A percentile compares a stretch with the other conserved stretches of the same genome.
Evolutionary conservation across 2,329 filamentous ascomycete species (phyloP).

Genomic region (Apiospora malaysiana): DNA sequence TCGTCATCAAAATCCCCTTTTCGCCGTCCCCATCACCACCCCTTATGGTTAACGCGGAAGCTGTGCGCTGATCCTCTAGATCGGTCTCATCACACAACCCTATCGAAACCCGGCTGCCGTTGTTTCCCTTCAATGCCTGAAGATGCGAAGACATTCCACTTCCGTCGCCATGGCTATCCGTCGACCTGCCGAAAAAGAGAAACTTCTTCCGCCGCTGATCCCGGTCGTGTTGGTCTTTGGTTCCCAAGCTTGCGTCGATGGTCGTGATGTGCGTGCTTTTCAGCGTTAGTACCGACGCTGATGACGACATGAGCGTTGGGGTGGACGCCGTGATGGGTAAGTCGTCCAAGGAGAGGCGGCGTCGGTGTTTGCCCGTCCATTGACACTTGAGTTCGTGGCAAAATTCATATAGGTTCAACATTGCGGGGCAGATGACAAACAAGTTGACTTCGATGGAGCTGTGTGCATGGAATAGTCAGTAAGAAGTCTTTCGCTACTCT

Average conservation of each 20-base stretch:
- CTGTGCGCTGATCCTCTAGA: background rate
- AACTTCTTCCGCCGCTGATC: background rate
- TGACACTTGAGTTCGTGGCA: background rate
- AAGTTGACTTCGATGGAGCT: slow-evolving; percentile 21
- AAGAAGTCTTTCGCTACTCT: background rate
- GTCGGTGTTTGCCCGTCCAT: background rate
- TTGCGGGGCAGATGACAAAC: slow-evolving; percentile 15
- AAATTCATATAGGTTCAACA: slow-evolving; percentile 9
- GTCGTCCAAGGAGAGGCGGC: background rate
- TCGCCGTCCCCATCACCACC: background rate
- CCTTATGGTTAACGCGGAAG: background rate
- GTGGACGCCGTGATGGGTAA: background rate
- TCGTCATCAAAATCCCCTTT: background rate
- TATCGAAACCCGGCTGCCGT: background rate
- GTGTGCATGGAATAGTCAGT: background rate
- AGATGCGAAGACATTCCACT: background rate
- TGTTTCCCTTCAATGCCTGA: background rate
- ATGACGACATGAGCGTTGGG: background rate
- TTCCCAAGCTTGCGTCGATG: background rate
- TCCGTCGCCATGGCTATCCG: background rate
- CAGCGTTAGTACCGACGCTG: background rate
- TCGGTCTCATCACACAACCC: background rate
- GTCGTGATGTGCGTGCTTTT: background rate
- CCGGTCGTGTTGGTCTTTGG: background rate
- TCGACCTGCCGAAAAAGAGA: background rate